Conservation (phyloP, 768 basidiomycete genomes). For the Hydnomerulius pinastri region DNA sequence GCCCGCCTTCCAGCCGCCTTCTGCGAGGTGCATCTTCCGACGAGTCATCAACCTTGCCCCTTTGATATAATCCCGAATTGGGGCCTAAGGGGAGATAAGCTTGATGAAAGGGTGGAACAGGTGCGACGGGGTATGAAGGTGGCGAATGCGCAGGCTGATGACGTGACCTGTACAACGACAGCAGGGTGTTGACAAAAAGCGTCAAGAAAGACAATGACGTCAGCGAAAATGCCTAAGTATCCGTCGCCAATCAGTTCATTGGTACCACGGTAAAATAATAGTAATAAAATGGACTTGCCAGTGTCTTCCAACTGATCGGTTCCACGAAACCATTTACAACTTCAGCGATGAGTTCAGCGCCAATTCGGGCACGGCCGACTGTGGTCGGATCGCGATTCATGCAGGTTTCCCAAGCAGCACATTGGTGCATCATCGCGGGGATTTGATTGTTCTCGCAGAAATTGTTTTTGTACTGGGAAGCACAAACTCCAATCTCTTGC, state of each 20-base stretch:
- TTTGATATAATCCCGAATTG: constrained; percentile 49
- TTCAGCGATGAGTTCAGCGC: constrained; percentile 94
- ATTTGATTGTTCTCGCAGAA: constrained; percentile 73
- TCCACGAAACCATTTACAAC: constrained; percentile 97
- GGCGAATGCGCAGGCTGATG: constrained; percentile 48
- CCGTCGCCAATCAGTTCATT: constrained; percentile 18
- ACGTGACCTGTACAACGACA: constrained; percentile 75
- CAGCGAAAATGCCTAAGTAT: constrained; percentile 64
- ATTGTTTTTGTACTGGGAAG: constrained; percentile 78
- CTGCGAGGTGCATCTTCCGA: constrained; percentile 49
- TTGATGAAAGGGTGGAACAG: constrained; percentile 42
- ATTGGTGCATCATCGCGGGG: constrained; percentile 87
- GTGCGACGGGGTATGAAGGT: constrained; percentile 42
- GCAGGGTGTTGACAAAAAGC: constrained; percentile 76
- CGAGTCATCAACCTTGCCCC: constrained; percentile 26
- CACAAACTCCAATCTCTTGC: constrained; percentile 89
- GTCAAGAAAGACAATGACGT: constrained; percentile 77
- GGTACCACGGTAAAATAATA: constrained; percentile 14
- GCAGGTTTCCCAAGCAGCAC: constrained; percentile 88
- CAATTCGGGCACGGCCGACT: constrained; percentile 85
- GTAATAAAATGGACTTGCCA: constrained; percentile 53
- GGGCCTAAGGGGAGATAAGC: constrained; percentile 56
- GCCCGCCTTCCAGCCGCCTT: constrained; percentile 59
- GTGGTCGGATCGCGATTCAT: constrained; percentile 94
- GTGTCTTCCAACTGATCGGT: constrained; percentile 95